Evolutionary conservation across 176 grass and related monocot genomes (phyloP).

Genomic region (Dendrocalamus sinicus): DNA sequence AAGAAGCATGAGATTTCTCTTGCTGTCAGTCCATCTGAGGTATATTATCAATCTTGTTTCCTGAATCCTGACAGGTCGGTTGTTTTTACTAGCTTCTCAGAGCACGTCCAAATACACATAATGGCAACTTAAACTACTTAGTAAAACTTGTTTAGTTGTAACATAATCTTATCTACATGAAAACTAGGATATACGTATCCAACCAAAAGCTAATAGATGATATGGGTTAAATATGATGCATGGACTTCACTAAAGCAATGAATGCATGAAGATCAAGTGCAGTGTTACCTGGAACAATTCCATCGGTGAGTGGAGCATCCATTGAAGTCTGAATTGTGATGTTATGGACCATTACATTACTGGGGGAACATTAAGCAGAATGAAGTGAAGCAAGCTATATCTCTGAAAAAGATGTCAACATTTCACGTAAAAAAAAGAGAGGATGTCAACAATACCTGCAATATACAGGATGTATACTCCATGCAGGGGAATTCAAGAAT

Average conservation of each 20-base stretch:
- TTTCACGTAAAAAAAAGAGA: not conserved
- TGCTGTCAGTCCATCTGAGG: not conserved
- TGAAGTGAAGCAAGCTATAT: not conserved
- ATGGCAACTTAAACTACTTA: slow-evolving; percentile 15
- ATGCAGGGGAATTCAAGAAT: slow-evolving; percentile 81
- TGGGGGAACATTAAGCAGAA: slow-evolving; percentile 42
- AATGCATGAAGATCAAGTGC: not conserved
- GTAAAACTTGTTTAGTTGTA: not conserved
- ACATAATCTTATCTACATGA: not conserved
- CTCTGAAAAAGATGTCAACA: not conserved
- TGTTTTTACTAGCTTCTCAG: slow-evolving; percentile 17
- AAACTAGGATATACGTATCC: slow-evolving; percentile 19
- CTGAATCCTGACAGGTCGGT: not conserved
- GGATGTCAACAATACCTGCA: slow-evolving; percentile 55
- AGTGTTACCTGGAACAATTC: slow-evolving; percentile 80
- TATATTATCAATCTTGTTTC: not conserved
- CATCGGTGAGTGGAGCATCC: slow-evolving; percentile 76
- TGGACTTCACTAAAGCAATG: slow-evolving; percentile 9
- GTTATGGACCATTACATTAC: slow-evolving; percentile 66
- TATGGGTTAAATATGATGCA: not conserved
- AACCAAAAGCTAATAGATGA: slow-evolving; percentile 31
- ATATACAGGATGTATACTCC: slow-evolving; percentile 87
- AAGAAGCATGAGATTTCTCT: slow-evolving; percentile 4
- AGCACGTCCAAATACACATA: slow-evolving; percentile 14
- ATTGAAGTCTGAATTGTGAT: slow-evolving; percentile 58